phyloP scores from a whole-genome alignment of 148 eudicot genomes.

The Fagopyrum esculentum region DNA sequence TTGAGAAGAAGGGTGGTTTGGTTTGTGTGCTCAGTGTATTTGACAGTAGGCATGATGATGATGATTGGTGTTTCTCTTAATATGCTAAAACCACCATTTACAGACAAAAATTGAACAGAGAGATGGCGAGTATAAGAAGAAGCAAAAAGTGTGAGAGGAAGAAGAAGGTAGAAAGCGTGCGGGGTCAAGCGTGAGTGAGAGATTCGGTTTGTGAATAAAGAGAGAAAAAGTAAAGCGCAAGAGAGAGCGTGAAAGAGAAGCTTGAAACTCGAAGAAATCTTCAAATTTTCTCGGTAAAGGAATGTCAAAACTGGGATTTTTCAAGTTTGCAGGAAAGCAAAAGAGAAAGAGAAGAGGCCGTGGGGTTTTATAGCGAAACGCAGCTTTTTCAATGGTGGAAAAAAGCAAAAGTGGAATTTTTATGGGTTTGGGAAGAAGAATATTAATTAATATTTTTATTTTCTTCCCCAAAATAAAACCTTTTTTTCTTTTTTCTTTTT shows the following conservation, averaged over 20 bases:
- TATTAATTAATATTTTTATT: not conserved
- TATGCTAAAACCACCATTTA: not conserved
- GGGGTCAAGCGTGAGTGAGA: constrained; percentile 13
- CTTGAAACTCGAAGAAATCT: constrained; percentile 18
- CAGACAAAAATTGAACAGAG: constrained; percentile 3
- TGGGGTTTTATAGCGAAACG: constrained; percentile 11
- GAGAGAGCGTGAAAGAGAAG: constrained; percentile 29
- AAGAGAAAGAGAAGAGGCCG: not conserved
- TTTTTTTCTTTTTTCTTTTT: not conserved
- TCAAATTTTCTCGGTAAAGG: constrained; percentile 13
- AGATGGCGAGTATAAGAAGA: not conserved
- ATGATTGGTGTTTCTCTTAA: constrained; percentile 9
- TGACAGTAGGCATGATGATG: constrained; percentile 24
- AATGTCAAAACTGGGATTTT: not conserved
- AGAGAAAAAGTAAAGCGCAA: constrained; percentile 10
- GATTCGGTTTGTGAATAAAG: constrained; percentile 18
- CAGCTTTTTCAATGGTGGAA: constrained; percentile 1
- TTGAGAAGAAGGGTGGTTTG: constrained; percentile 25
- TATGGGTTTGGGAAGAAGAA: not conserved
- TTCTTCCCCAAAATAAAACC: not conserved
- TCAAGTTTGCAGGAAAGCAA: constrained; percentile 13
- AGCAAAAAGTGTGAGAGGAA: not conserved
- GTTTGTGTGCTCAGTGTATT: constrained; percentile 40
- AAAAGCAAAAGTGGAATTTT: not conserved
- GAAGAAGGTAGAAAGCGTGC: constrained; percentile 18